Evolutionary conservation across 2,329 filamentous ascomycete genomes (phyloP).

Genomic region (Juglanconis juglandina): DNA sequence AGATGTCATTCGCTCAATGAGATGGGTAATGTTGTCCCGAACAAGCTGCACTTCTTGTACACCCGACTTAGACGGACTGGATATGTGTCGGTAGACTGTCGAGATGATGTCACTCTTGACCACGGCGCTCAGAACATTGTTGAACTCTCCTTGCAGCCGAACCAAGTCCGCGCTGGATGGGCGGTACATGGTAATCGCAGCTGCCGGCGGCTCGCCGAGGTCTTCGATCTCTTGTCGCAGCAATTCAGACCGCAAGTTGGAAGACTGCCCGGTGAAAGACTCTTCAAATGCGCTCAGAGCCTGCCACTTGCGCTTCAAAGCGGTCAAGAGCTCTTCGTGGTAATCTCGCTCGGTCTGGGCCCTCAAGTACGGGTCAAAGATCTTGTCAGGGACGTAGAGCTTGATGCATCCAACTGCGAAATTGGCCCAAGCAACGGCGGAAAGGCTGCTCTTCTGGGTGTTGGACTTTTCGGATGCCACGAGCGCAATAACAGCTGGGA

Average conservation of each 20-base stretch:
- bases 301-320: constrained; percentile 54
- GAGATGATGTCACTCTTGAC: constrained; percentile 44
- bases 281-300: constrained; percentile 64
- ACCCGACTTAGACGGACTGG: constrained; percentile 28
- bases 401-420: constrained; percentile 71
- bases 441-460: constrained; percentile 29
- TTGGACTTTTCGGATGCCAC: constrained; percentile 30
- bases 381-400: constrained; percentile 80
- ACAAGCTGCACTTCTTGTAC: constrained; percentile 48
- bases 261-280: constrained; percentile 63
- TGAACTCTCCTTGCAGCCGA: constrained; percentile 78
- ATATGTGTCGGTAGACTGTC: constrained; percentile 33
- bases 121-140: constrained; percentile 67
- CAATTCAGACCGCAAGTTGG: constrained; percentile 63
- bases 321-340: constrained; percentile 50
- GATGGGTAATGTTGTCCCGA: constrained; percentile 58
- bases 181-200: constrained; percentile 66
- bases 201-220: constrained; percentile 64
- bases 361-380: constrained; percentile 75
- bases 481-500: constrained; percentile 44
- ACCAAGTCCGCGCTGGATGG: constrained; percentile 65
- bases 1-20: constrained; percentile 65
- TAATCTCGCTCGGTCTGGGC: constrained; percentile 63
- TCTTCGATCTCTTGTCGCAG: constrained; percentile 59
- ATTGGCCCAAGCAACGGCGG: constrained; percentile 68